Percentiles rank a stretch among this genome's conserved stretches.
Conservation (phyloP, 257 asterid genomes). For the Coffea eugenioides region DNA sequence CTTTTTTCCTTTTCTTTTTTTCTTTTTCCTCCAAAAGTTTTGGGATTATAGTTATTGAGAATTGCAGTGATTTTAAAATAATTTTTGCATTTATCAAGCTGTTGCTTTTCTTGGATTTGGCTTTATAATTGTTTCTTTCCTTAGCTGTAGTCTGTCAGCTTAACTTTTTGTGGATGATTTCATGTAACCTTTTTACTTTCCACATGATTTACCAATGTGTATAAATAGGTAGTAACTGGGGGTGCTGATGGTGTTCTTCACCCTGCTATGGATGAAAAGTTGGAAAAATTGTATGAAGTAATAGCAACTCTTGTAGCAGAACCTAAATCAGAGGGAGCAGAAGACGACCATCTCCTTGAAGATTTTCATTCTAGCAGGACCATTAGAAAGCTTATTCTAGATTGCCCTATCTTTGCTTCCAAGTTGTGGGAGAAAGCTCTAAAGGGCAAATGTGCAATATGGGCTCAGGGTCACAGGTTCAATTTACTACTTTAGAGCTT, state of each 20-base stretch:
- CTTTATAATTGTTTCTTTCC: not conserved
- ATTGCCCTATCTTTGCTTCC: constrained; percentile 74
- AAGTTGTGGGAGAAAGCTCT: constrained; percentile 74
- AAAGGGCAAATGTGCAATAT: constrained; percentile 60
- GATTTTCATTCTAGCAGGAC: constrained; percentile 79
- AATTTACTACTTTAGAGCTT: not conserved
- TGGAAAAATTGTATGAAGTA: constrained; percentile 49
- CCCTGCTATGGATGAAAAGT: constrained; percentile 56
- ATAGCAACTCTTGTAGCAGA: constrained; percentile 63
- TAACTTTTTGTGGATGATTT: too few relatives aligned
- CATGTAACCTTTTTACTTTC: not conserved
- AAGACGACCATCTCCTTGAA: constrained; percentile 66
- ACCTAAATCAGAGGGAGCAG: constrained; percentile 54
- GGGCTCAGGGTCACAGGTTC: constrained; percentile 91
- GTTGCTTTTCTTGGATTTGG: not conserved
- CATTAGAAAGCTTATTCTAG: constrained; percentile 67
- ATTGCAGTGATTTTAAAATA: too few relatives aligned
- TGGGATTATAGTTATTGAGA: not conserved
- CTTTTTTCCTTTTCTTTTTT: not conserved
- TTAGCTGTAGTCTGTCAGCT: not conserved
- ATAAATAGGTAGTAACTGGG: constrained; percentile 62
- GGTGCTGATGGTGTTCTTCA: constrained; percentile 70
- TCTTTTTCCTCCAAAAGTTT: not conserved
- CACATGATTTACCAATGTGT: not conserved
- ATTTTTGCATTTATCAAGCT: not conserved